These are phyloP conservation scores for Bullera alba DNA, from an alignment of 768 basidiomycete genomes.

Conservation along the genomic window DNA sequence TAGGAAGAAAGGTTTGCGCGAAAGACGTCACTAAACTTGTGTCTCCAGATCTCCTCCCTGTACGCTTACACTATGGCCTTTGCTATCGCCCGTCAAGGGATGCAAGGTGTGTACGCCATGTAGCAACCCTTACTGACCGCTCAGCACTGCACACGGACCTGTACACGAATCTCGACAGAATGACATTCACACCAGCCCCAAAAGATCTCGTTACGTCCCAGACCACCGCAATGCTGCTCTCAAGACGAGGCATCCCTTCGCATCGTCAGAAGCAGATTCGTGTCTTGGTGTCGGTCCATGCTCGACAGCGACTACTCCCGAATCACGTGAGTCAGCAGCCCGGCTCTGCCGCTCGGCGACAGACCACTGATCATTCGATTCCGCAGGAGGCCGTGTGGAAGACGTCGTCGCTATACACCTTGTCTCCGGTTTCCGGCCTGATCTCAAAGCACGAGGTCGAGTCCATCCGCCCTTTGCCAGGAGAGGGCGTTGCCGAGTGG, in stretches of 20 bases:
- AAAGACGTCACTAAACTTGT: no score
- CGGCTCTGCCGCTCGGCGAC: neutral
- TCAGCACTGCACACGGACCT: constrained; percentile 42
- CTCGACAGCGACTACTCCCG: constrained; percentile 32
- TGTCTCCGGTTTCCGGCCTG: constrained; percentile 41
- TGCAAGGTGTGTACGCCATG: constrained; percentile 32
- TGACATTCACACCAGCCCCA: constrained; percentile 35
- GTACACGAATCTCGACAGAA: constrained; percentile 25
- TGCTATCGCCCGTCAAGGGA: constrained; percentile 39
- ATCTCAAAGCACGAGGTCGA: constrained; percentile 42
- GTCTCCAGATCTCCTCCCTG: constrained; percentile 37
- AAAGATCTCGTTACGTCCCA: constrained; percentile 5
- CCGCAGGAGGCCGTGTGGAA: constrained; percentile 40
- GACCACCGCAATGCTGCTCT: constrained; percentile 8
- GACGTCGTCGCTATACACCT: constrained; percentile 43
- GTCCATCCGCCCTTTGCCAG: constrained; percentile 43
- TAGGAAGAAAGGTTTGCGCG: neutral
- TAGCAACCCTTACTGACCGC: neutral
- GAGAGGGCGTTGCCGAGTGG: constrained; percentile 44
- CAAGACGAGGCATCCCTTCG: constrained; percentile 16
- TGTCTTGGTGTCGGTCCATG: constrained; percentile 25
- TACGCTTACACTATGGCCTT: constrained; percentile 36
- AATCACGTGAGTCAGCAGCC: constrained; percentile 23
- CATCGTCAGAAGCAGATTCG: constrained; percentile 36
- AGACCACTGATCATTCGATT: neutral